These are phyloP conservation scores for Coniella vitis DNA, from an alignment of 2,329 filamentous ascomycete species.

Conservation along the genomic window DNA sequence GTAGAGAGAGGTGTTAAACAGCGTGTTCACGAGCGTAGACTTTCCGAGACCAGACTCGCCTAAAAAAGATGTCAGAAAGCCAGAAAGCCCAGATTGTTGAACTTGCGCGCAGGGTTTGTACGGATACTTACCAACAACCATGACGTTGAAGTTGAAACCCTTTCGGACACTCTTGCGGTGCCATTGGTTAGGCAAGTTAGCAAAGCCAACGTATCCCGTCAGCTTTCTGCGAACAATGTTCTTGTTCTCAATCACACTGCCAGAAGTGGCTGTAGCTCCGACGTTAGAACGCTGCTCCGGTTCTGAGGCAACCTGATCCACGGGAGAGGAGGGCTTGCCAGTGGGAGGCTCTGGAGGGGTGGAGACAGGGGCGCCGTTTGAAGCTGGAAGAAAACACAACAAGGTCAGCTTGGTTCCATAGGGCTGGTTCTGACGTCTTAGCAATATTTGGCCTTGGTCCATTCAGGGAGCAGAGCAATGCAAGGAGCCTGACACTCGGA, in stretches of 20 bases:
- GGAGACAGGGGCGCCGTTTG: constrained; percentile 35
- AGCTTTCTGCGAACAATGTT: constrained; percentile 98
- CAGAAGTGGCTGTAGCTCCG: constrained; percentile 31
- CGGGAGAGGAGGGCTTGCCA: constrained; percentile 30
- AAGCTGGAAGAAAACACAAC: constrained; percentile 27
- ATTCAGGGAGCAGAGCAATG: constrained; percentile 14
- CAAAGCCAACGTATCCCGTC: constrained; percentile 97
- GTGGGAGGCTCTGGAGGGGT: constrained; percentile 31
- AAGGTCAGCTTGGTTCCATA: constrained; percentile 16
- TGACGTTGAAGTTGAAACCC: constrained; percentile 99
- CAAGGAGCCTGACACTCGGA: constrained; percentile 31
- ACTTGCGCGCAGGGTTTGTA: background rate
- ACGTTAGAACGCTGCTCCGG: constrained; percentile 30
- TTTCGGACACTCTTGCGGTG: constrained; percentile 99
- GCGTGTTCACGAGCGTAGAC: constrained; percentile 96
- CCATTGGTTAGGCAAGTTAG: constrained; percentile 99
- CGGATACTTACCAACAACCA: constrained; percentile 90
- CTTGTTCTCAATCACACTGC: constrained; percentile 60
- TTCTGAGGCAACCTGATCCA: constrained; percentile 23
- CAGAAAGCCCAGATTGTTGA: background rate
- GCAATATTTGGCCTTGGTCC: background rate
- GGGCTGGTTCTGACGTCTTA: background rate
- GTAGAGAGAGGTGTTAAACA: constrained; percentile 99
- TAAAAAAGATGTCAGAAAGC: constrained; percentile 31
- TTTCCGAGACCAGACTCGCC: constrained; percentile 99